These are phyloP conservation scores for Podospora anserina DNA, from an alignment of 495 filamentous ascomycete genomes.

Conservation along the genomic window DNA sequence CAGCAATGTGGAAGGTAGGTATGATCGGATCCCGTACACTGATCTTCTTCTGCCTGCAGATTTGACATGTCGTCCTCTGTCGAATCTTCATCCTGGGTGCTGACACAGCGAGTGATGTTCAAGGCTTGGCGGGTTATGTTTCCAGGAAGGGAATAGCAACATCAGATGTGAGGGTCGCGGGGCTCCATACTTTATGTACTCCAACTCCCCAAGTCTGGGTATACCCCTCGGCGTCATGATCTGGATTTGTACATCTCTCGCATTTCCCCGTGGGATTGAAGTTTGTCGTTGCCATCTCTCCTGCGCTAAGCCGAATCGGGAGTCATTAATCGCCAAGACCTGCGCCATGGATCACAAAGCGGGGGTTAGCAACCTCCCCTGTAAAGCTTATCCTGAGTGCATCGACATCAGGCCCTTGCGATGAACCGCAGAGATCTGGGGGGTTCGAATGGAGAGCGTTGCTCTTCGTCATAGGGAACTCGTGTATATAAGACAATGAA, in stretches of 20 bases:
- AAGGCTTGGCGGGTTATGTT: constrained; percentile 17
- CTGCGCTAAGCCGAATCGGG: constrained; percentile 20
- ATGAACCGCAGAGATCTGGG: not conserved
- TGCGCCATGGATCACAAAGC: not conserved
- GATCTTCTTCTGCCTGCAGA: constrained; percentile 25
- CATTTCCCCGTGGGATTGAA: not conserved
- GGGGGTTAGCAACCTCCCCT: not conserved
- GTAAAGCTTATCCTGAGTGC: constrained; percentile 5
- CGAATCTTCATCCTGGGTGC: constrained; percentile 24
- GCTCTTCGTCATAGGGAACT: not conserved
- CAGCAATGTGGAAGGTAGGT: not conserved
- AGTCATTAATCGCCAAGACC: constrained; percentile 22
- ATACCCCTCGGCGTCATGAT: not conserved
- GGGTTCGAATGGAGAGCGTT: not conserved
- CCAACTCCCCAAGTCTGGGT: not conserved
- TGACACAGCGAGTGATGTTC: not conserved
- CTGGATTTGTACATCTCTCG: not conserved
- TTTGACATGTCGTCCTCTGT: constrained; percentile 23
- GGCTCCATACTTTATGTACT: not conserved
- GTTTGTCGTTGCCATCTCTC: not conserved
- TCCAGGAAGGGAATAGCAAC: constrained; percentile 4
- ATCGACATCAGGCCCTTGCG: not conserved
- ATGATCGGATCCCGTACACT: constrained; percentile 14
- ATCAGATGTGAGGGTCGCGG: not conserved
- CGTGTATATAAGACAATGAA: not conserved